A percentile compares a stretch with the other conserved stretches of the same genome.
These are phyloP conservation scores for Coprinopsis strossmayeri DNA, from an alignment of 768 basidiomycete species.

Conservation along the genomic window DNA sequence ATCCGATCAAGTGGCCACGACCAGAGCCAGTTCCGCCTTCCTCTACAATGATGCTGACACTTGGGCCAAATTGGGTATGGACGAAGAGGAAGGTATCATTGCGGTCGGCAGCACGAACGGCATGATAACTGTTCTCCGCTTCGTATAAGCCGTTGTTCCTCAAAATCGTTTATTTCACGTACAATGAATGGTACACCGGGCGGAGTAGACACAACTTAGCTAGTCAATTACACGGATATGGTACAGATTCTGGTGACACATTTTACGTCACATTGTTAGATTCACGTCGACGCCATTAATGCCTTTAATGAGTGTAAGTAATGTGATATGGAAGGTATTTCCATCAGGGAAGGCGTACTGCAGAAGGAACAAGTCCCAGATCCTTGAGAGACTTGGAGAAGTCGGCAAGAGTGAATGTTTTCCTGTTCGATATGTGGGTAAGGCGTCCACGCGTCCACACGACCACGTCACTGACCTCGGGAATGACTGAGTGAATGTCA, in stretches of 20 bases:
- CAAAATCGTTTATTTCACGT: no score
- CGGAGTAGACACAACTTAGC: background rate
- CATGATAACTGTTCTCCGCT: slow-evolving; percentile 44
- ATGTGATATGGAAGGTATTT: background rate
- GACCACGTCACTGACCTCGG: slow-evolving; percentile 52
- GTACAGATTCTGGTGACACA: background rate
- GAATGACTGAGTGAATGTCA: slow-evolving; percentile 75
- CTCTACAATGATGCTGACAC: slow-evolving; percentile 36
- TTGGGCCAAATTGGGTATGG: slow-evolving; percentile 43
- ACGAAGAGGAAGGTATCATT: slow-evolving; percentile 42
- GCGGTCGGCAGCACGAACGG: slow-evolving; percentile 40
- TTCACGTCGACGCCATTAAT: slow-evolving; percentile 42
- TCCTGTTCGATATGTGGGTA: slow-evolving; percentile 36
- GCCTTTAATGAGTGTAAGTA: slow-evolving; percentile 30
- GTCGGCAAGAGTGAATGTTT: slow-evolving; percentile 67
- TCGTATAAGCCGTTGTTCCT: slow-evolving; percentile 24
- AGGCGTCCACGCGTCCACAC: background rate
- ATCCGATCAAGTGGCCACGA: slow-evolving; percentile 21
- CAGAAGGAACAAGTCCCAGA: slow-evolving; percentile 86
- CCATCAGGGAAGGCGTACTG: slow-evolving; percentile 39
- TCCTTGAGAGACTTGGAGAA: slow-evolving; percentile 77
- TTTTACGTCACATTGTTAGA: background rate
- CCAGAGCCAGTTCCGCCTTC: slow-evolving; percentile 36
- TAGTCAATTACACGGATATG: background rate
- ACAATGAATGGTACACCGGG: no score